Evolutionary conservation across 106 monocot genomes (phyloP).

Genomic region (Phalaenopsis equestris): DNA sequence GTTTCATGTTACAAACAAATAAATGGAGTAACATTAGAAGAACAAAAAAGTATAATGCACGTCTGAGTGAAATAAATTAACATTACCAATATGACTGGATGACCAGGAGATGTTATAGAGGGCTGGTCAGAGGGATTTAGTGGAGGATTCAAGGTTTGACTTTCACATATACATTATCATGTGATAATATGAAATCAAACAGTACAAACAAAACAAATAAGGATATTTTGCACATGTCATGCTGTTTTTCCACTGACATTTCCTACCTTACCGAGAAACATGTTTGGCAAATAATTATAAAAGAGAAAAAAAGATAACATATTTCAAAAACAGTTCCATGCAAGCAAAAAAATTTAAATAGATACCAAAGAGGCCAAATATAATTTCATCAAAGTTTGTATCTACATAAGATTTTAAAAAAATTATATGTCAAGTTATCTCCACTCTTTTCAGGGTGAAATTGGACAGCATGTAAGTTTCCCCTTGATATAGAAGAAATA

Average conservation of each 20-base stretch:
- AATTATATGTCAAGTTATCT: conserved; percentile 34
- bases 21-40: neutral
- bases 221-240: neutral
- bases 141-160: too few relatives aligned
- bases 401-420: neutral
- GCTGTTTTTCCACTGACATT: neutral
- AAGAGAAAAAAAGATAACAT: neutral
- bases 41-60: neutral
- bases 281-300: neutral
- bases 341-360: neutral
- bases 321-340: neutral
- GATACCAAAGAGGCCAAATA: neutral
- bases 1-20: too few relatives aligned
- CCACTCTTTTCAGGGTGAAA: conserved; percentile 99
- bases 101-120: neutral
- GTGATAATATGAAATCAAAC: too few relatives aligned
- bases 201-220: neutral
- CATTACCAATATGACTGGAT: neutral
- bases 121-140: too few relatives aligned
- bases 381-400: neutral
- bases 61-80: neutral
- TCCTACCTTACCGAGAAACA: neutral
- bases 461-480: conserved; percentile 89
- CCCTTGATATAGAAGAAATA: conserved; percentile 77
- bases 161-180: too few relatives aligned